Evolutionary conservation across 1,284 basidiomycete genomes (phyloP).

Genomic region (Meira nashicola): DNA sequence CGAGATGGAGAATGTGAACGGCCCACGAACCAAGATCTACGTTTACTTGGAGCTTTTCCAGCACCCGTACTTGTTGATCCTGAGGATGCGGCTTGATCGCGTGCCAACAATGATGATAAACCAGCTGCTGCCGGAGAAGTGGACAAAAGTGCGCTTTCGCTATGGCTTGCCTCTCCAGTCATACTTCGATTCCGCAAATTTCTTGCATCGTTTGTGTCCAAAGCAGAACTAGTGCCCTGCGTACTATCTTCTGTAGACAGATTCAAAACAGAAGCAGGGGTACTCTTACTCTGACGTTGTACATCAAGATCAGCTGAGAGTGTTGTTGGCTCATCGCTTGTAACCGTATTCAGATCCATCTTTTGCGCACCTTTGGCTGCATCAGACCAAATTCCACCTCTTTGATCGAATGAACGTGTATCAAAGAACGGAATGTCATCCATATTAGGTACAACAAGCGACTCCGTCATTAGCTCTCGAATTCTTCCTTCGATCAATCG

Average conservation of each 20-base stretch:
- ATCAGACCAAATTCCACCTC: conserved; percentile 87
- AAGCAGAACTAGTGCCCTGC: conserved; percentile 12
- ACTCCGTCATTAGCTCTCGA: conserved; percentile 86
- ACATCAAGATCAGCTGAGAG: conserved; percentile 6
- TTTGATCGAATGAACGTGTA: conserved; percentile 60
- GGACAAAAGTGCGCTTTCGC: background rate
- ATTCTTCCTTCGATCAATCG: conserved; percentile 82
- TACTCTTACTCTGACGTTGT: background rate
- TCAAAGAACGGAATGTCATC: conserved; percentile 96
- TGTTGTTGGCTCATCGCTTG: background rate
- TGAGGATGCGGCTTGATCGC: conserved; percentile 4
- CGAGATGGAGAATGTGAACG: background rate
- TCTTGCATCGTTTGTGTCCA: background rate
- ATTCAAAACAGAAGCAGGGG: conserved; percentile 6
- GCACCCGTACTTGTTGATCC: background rate
- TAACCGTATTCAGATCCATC: background rate
- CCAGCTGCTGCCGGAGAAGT: conserved; percentile 13
- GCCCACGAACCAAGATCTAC: conserved; percentile 6
- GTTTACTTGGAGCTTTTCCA: background rate
- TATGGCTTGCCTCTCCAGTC: background rate
- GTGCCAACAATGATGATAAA: conserved; percentile 12
- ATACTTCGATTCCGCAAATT: background rate
- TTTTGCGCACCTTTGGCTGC: conserved; percentile 56
- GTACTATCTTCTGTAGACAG: background rate
- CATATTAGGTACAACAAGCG: conserved; percentile 92